Conservation (phyloP, 176 grass and related monocot species). For the Dendrocalamus sinicus region DNA sequence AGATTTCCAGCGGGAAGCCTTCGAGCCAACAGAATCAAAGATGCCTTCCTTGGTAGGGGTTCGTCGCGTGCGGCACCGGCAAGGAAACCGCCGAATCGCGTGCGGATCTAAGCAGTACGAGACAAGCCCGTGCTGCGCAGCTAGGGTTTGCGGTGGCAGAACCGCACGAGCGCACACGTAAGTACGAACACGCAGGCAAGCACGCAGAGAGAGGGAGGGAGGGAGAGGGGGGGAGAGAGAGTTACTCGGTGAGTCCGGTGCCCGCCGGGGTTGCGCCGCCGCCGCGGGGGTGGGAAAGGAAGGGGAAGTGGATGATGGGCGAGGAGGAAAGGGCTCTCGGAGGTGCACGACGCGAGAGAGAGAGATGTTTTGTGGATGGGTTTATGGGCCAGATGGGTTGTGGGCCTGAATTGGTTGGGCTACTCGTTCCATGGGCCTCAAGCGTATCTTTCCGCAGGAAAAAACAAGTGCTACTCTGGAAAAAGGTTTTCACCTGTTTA, state of each 20-base stretch:
- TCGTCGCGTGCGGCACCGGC: not conserved
- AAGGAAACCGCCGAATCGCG: not conserved
- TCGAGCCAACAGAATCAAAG: not conserved
- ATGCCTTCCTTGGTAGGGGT: not conserved
- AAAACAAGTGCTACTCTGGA: too few species aligned
- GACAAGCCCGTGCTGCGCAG: not conserved
- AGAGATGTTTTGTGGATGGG: too few species aligned
- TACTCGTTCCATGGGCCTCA: too few species aligned
- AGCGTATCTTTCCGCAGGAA: too few species aligned
- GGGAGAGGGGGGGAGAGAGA: not conserved
- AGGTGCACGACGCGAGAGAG: too few species aligned
- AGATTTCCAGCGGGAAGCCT: not conserved
- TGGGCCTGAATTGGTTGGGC: too few species aligned
- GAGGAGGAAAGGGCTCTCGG: not conserved
- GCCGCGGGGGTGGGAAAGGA: not conserved
- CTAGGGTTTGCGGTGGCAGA: slow-evolving; percentile 29
- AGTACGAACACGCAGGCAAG: not conserved
- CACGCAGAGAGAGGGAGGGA: not conserved
- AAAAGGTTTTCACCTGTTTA: too few species aligned
- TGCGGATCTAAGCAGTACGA: not conserved
- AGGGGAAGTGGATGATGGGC: not conserved
- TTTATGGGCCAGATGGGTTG: too few species aligned
- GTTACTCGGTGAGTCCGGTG: slow-evolving; percentile 19
- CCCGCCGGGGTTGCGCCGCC: slow-evolving; percentile 2
- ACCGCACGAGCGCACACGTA: not conserved